Base-by-base conservation (phyloP, 139 green algal species). In the Pleodorina starrii region DNA sequence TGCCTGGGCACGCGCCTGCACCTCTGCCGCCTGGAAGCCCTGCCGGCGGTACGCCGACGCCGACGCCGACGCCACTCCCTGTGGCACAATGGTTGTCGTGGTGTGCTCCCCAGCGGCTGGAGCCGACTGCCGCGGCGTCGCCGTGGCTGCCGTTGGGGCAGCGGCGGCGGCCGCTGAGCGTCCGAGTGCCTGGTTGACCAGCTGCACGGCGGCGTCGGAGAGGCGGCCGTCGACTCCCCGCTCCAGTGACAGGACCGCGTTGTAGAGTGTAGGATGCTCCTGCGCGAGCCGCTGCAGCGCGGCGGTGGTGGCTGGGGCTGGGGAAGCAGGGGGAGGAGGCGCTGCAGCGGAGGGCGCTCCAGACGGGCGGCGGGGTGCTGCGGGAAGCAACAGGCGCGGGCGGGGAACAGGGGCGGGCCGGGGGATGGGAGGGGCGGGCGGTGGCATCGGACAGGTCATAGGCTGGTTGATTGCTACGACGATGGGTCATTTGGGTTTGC, bases 201-300 rank as follows among this genome's bases (percentile, higher is more conserved):
- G 40, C 6, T 57, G 25, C 38, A 82, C 1, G 1, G 69, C 84
- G 10, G 48, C 69, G 17, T 82, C 35, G 14, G 85, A 77, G 1
- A 85, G 40, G 40, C 59, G n/a, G 2, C 73, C 74, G 59, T 85
- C 85, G 3, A 46, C 32, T 38, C 27, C 42, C 2, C 57, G 74
- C 44, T 90, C 74, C 19, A 85, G 44, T 1, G 74, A 78, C 36
- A 78, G 36, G 19, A 85, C 54, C 0, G 85, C 74, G 2, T 69
- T 42, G 59, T 90, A 79, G 4, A 85, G 60, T 0, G 43, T 54
- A 11, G 73, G 85, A 36, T 85, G 74, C 59, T 90, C 74, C 11
- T 36, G 44, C 2, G 85, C 85, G 1, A 85, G 44, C 0, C 73
- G 59, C 57, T 71, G 72, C 73, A 90, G 27, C 17, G 85, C 85